Percentiles rank a stretch among this genome's conserved stretches.
Evolutionary conservation across 2,329 filamentous ascomycete species (phyloP).

Genomic region (Paecilomyces formosus): DNA sequence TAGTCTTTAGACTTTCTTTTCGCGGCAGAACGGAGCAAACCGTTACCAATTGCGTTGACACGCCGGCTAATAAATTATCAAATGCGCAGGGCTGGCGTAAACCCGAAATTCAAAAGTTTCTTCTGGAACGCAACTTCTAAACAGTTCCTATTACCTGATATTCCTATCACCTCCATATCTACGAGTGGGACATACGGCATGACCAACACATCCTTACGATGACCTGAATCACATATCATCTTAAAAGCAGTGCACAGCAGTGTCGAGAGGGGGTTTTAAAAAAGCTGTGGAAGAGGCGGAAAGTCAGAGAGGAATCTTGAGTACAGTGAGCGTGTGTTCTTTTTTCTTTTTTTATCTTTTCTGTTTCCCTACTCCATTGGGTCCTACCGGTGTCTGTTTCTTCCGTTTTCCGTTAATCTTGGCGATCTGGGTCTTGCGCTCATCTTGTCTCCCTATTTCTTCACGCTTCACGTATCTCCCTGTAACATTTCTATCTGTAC

Average conservation of each 20-base stretch:
- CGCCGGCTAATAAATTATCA: conserved; percentile 7
- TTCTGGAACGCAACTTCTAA: conserved; percentile 40
- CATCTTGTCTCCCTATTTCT: neutral
- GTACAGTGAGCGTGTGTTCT: conserved; percentile 1
- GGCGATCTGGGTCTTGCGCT: conserved; percentile 8
- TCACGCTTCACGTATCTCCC: neutral
- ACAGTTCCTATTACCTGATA: neutral
- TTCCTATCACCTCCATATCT: neutral
- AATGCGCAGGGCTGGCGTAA: conserved; percentile 42
- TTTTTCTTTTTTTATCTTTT: conserved; percentile 12
- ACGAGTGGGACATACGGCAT: neutral
- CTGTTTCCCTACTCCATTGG: neutral
- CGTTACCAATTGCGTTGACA: neutral
- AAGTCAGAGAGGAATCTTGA: conserved; percentile 4
- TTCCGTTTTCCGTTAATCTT: conserved; percentile 7
- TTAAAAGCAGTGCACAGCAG: neutral
- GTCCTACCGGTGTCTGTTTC: conserved; percentile 4
- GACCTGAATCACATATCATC: neutral
- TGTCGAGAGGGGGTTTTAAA: conserved; percentile 1
- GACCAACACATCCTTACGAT: neutral
- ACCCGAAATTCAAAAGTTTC: conserved; percentile 41
- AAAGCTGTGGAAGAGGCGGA: conserved; percentile 9
- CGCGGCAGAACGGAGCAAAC: neutral
- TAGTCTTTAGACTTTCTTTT: neutral
- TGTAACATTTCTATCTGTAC: neutral